Conservation (phyloP, 495 filamentous ascomycete genomes). For the Amniculicola lignicola region DNA sequence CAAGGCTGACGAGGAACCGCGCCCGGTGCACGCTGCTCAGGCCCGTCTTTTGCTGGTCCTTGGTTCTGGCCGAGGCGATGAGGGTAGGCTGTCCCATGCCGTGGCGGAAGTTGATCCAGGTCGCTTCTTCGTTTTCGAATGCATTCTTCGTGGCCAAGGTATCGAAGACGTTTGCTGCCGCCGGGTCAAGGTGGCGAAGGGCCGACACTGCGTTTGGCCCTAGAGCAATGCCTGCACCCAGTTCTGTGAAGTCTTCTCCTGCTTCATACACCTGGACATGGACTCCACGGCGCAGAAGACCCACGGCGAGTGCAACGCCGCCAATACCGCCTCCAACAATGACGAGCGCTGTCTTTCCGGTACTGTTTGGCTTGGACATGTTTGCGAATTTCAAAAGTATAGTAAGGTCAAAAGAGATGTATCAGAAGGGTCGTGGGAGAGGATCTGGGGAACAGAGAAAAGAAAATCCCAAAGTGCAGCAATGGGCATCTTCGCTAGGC, state of each 20-base stretch:
- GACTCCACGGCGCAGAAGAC: constrained; percentile 18
- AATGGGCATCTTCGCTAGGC: too few relatives aligned
- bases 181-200: constrained; percentile 52
- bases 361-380: too few relatives aligned
- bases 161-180: constrained; percentile 46
- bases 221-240: constrained; percentile 63
- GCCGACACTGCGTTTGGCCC: constrained; percentile 57
- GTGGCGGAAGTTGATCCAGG: constrained; percentile 36
- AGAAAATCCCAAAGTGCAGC: too few relatives aligned
- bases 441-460: too few relatives aligned
- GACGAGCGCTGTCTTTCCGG: too few relatives aligned
- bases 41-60: constrained; percentile 21
- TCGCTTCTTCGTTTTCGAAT: constrained; percentile 11
- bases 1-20: constrained; percentile 58
- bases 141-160: background rate
- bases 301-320: constrained; percentile 17
- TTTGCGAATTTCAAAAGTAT: too few relatives aligned
- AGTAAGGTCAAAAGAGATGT: too few relatives aligned
- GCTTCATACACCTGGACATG: constrained; percentile 27
- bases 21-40: constrained; percentile 52
- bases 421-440: too few relatives aligned
- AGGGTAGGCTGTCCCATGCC: too few relatives aligned
- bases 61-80: constrained; percentile 30
- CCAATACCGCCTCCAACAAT: constrained; percentile 30
- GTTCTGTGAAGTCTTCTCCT: constrained; percentile 40